Base-by-base conservation (phyloP, 2,329 filamentous ascomycete species). In the Cladophialophora bantiana region DNA sequence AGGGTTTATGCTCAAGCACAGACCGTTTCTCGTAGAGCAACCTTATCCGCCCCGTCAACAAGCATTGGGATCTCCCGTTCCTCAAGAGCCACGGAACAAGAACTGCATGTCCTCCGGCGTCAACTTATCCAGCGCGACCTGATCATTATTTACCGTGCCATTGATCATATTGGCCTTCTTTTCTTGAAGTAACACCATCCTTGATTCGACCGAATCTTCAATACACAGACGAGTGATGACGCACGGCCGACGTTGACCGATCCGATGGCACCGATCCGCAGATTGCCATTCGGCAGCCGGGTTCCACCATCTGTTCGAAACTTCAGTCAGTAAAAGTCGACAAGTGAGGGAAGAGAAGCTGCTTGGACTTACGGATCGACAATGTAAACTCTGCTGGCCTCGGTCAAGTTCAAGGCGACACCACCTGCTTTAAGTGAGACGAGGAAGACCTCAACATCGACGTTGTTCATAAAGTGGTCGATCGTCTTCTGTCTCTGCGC, bases 281-380 rank as follows among this genome's bases (percentile, higher is more conserved):
- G 91, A 95, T 80, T 99, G 95, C 95, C 95, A 99, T 81, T 99
- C 95, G 0, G 94, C 94, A n/a, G 94, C 94, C n/a, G 95, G 95
- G 73, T 98, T 98, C 95, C 95, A 99, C 95, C 95, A 98, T 73
- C 91, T 93, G 72, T 40, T 13, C 36, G 66, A 32, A 4, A 34
- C 3, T 20, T 58, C 36, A 64, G 59, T 56, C 9, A 45, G 58
- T n/a, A 18, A 31, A 4, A 12, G 36, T 9, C 0, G 32, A 34
- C 1, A 13, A 34, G 31, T 20, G 15, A 7, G 54, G 50, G 42
- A 3, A 59, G 52, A 34, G 48, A 54, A 45, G 36, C 34, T 50
- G 50, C 36, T 26, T 13, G 50, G 52, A 90, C 91, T 86, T 87
- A 94, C 84, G 95, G 95, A 75, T 99, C 95, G 66, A 98, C 89